Conservation (phyloP, 148 eudicot genomes). For the Oxyria digyna region DNA sequence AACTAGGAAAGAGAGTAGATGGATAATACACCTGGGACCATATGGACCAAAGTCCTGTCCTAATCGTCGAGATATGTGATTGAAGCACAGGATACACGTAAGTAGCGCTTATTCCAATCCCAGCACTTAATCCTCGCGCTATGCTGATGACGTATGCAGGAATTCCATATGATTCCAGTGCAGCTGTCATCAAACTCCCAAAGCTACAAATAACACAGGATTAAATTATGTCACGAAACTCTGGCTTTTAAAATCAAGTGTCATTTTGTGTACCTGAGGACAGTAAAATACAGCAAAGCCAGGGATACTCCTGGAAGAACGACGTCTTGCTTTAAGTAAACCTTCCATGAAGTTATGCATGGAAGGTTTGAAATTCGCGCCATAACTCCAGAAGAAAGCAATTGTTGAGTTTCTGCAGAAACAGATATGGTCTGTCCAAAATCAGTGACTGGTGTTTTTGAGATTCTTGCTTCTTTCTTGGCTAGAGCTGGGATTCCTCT, state of each 20-base stretch:
- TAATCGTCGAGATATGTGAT: conserved; percentile 52
- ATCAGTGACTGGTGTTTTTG: conserved; percentile 19
- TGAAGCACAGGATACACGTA: conserved; percentile 63
- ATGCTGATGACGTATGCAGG: conserved; percentile 73
- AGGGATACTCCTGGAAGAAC: conserved; percentile 77
- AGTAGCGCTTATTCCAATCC: conserved; percentile 72
- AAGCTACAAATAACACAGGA: conserved; percentile 52
- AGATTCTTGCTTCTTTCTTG: conserved; percentile 32
- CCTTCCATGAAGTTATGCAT: conserved; percentile 55
- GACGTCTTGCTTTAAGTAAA: conserved; percentile 69
- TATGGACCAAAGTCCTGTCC: conserved; percentile 92
- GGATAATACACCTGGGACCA: conserved; percentile 68
- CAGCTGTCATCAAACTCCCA: conserved; percentile 89
- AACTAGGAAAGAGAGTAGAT: background rate
- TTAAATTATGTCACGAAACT: too few species aligned
- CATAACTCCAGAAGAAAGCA: conserved; percentile 8
- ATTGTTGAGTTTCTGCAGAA: conserved; percentile 17
- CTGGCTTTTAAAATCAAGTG: background rate
- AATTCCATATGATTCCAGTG: conserved; percentile 78
- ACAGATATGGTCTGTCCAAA: conserved; percentile 23
- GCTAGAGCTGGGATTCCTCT: conserved; percentile 51
- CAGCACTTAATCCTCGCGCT: conserved; percentile 78
- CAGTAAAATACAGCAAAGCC: conserved; percentile 65
- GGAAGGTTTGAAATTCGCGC: conserved; percentile 23
- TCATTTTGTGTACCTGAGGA: conserved; percentile 46